phyloP scores from a whole-genome alignment of 257 asterid genomes.

The Solanum commersonii region DNA sequence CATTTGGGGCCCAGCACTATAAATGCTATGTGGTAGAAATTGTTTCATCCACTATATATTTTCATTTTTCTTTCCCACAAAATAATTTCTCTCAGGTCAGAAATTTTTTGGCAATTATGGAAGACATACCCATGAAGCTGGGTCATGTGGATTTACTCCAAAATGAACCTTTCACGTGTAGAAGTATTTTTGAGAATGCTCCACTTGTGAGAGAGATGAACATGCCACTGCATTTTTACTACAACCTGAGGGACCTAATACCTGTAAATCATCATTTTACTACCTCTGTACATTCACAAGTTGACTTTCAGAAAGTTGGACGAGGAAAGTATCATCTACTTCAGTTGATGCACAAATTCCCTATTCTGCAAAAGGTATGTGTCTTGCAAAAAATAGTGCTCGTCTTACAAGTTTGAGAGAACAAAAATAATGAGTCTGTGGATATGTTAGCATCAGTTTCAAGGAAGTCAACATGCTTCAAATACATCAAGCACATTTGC shows the following conservation, averaged over 20 bases:
- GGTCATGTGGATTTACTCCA: conserved; percentile 22
- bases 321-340: conserved; percentile 64
- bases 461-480: conserved; percentile 31
- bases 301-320: conserved; percentile 30
- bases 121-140: conserved; percentile 41
- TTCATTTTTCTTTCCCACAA: conserved; percentile 1
- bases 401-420: not conserved
- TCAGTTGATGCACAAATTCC: conserved; percentile 69
- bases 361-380: conserved; percentile 54
- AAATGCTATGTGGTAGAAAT: not conserved
- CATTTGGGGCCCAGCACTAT: not conserved
- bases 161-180: conserved; percentile 51
- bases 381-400: not conserved
- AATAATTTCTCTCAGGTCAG: conserved; percentile 36
- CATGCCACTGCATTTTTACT: conserved; percentile 35
- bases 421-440: not conserved
- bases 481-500: conserved; percentile 48
- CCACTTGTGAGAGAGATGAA: conserved; percentile 21
- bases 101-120: conserved; percentile 43
- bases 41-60: not conserved
- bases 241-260: conserved; percentile 22
- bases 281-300: conserved; percentile 22
- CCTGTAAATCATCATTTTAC: conserved; percentile 17
- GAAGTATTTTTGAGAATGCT: conserved; percentile 43
- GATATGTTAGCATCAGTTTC: conserved; percentile 29